Conservation (phyloP, 2,329 filamentous ascomycete species). For the Aspergillus sp. region DNA sequence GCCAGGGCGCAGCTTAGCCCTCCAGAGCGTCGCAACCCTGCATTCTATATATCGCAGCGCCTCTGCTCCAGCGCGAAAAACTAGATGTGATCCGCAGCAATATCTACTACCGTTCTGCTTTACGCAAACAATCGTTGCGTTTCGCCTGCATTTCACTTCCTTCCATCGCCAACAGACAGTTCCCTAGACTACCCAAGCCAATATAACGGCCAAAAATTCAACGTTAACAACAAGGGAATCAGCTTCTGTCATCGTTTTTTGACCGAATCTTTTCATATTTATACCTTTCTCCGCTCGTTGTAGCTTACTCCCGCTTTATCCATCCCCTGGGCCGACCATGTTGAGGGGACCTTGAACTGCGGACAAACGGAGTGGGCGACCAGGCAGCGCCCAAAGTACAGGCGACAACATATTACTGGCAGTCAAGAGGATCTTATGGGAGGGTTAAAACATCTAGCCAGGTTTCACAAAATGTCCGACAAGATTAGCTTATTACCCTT, state of each 20-base stretch:
- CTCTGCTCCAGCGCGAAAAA: background rate
- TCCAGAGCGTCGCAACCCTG: background rate
- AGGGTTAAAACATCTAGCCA: background rate
- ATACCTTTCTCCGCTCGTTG: background rate
- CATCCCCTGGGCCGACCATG: background rate
- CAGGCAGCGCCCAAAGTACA: background rate
- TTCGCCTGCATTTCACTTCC: background rate
- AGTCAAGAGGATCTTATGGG: background rate
- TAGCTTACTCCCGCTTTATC: background rate
- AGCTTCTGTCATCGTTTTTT: background rate
- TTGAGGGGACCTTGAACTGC: background rate
- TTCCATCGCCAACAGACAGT: background rate
- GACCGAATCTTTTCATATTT: background rate
- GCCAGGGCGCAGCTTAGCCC: constrained; percentile 2
- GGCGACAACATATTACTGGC: background rate
- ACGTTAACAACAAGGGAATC: background rate
- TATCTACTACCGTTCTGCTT: background rate
- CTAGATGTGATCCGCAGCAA: background rate
- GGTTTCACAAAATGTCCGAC: constrained; percentile 16
- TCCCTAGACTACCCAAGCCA: background rate
- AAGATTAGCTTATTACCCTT: constrained; percentile 30
- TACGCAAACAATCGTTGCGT: background rate
- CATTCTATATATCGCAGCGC: background rate
- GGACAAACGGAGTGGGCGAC: background rate
- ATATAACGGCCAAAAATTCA: background rate